phyloP scores from a whole-genome alignment of 2,329 filamentous ascomycete genomes.

The Epichloe bromicola region DNA sequence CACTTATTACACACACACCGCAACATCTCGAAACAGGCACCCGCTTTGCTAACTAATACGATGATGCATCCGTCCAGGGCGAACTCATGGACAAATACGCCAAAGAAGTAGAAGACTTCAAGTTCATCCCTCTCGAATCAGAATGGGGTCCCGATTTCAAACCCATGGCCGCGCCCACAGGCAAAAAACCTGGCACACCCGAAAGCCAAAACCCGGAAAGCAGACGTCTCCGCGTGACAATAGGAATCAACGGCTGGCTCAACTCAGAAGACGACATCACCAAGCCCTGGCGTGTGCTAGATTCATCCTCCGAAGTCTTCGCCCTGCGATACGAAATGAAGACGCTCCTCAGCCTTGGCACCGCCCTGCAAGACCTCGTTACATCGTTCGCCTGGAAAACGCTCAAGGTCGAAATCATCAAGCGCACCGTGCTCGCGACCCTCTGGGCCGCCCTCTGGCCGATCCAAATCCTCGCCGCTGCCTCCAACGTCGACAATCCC shows the following conservation, averaged over 20 bases:
- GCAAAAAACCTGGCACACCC: too few relatives aligned
- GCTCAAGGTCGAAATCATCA: slow-evolving; percentile 62
- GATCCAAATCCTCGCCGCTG: slow-evolving; percentile 52
- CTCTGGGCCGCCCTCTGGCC: slow-evolving; percentile 60
- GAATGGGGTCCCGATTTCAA: slow-evolving; percentile 21
- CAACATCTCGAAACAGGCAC: neutral
- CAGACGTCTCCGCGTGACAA: slow-evolving; percentile 60
- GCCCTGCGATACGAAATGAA: slow-evolving; percentile 75
- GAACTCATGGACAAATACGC: slow-evolving; percentile 83
- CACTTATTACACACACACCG: neutral
- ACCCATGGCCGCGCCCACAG: neutral
- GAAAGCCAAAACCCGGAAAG: slow-evolving; percentile 14
- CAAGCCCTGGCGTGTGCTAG: slow-evolving; percentile 66
- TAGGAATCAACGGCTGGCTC: slow-evolving; percentile 82
- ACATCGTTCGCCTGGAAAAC: slow-evolving; percentile 62
- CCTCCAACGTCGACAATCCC: slow-evolving; percentile 64
- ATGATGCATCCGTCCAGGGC: slow-evolving; percentile 30
- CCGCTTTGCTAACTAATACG: neutral
- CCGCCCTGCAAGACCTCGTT: slow-evolving; percentile 58
- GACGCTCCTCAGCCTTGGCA: slow-evolving; percentile 62
- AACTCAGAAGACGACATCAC: slow-evolving; percentile 61
- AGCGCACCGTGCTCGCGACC: slow-evolving; percentile 55
- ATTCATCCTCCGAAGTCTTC: slow-evolving; percentile 58
- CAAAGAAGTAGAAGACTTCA: slow-evolving; percentile 69
- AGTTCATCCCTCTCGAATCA: slow-evolving; percentile 59